A percentile compares a stretch with the other conserved stretches of the same genome.
Conservation (phyloP, 306 rosid species). For the Cucurbita ficifolia region DNA sequence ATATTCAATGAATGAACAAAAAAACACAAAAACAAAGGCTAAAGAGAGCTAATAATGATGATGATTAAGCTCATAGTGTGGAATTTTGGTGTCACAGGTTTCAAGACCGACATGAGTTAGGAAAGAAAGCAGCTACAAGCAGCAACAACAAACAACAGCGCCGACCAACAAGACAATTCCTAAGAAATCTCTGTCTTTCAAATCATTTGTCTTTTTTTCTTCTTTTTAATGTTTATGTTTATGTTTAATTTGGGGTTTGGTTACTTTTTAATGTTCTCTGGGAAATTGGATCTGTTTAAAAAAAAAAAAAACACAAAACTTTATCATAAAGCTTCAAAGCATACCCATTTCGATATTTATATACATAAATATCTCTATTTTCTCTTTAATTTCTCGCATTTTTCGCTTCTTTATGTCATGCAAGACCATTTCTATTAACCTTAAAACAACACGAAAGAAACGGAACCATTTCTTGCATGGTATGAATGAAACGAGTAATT, state of each 20-base stretch:
- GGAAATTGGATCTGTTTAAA: neutral
- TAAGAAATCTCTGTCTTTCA: neutral
- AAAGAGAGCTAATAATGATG: neutral
- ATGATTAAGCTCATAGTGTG: neutral
- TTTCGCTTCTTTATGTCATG: neutral
- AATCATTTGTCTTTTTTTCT: neutral
- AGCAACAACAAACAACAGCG: neutral
- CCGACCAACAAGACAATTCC: slow-evolving; percentile 2
- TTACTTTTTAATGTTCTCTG: neutral
- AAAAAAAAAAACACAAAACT: neutral
- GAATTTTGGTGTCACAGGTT: slow-evolving; percentile 5
- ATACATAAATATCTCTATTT: neutral
- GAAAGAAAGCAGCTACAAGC: neutral
- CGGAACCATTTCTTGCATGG: neutral
- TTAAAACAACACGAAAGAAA: neutral
- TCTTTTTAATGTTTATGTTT: neutral
- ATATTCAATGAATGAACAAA: neutral
- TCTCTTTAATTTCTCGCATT: neutral
- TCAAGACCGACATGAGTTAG: slow-evolving; percentile 10
- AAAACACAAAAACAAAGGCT: neutral
- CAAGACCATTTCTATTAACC: neutral
- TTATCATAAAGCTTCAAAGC: neutral
- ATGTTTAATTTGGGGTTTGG: slow-evolving; percentile 3
- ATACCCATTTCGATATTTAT: neutral
- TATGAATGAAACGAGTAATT: neutral